phyloP scores from a whole-genome alignment of 805 yeast species.

The Saccharomycopsis sp. region DNA sequence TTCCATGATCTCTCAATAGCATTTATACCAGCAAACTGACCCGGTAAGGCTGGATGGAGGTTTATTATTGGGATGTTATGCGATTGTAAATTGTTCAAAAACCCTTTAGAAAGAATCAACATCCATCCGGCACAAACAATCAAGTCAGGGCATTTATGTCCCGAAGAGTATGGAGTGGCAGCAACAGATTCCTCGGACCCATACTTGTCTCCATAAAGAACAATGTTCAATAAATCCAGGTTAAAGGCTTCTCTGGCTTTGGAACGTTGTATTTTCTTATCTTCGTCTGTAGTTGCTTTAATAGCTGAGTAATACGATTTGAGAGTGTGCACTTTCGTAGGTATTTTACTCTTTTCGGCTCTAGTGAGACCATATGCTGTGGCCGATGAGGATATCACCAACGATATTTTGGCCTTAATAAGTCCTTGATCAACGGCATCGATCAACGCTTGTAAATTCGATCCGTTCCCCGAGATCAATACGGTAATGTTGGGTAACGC shows the following conservation, averaged over 20 bases:
- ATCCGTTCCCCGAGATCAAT: slow-evolving; percentile 89
- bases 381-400: slow-evolving; percentile 79
- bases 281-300: slow-evolving; percentile 41
- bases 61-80: slow-evolving; percentile 76
- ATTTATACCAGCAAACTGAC: slow-evolving; percentile 93
- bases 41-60: slow-evolving; percentile 95
- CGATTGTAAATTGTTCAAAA: slow-evolving; percentile 56
- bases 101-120: slow-evolving; percentile 78
- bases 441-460: slow-evolving; percentile 91
- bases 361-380: slow-evolving; percentile 84
- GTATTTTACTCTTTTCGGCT: slow-evolving; percentile 63
- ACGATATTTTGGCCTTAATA: slow-evolving; percentile 50
- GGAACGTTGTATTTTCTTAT: slow-evolving; percentile 49
- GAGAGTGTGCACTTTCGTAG: slow-evolving; percentile 66
- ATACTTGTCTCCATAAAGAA: slow-evolving; percentile 43
- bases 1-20: slow-evolving; percentile 96
- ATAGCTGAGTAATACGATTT: slow-evolving; percentile 68
- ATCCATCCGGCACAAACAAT: slow-evolving; percentile 99
- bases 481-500: slow-evolving; percentile 40
- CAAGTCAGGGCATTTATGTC: slow-evolving; percentile 60
- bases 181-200: slow-evolving; percentile 31
- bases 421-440: slow-evolving; percentile 49
- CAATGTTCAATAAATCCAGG: slow-evolving; percentile 63
- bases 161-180: slow-evolving; percentile 27
- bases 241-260: slow-evolving; percentile 68